Conservation (phyloP, 75 land plant species). For the Pseudotsuga menziesii region DNA sequence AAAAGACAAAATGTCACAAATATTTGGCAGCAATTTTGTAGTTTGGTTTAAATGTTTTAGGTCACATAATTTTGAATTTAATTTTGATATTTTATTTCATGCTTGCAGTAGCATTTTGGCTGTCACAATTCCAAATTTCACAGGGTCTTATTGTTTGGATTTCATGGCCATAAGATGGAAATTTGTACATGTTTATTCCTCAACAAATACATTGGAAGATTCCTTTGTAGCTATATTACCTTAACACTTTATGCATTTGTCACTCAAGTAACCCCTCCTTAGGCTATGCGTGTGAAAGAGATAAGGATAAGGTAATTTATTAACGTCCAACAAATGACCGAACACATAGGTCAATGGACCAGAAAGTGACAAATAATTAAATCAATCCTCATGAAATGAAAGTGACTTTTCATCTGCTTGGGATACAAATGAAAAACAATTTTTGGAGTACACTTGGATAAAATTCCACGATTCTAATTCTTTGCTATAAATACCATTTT, state of each 20-base stretch:
- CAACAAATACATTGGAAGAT: constrained; percentile 58
- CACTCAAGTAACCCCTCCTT: constrained; percentile 54
- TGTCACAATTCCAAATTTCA: too few relatives aligned
- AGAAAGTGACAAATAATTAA: background rate
- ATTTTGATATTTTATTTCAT: constrained; percentile 7
- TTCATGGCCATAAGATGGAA: too few relatives aligned
- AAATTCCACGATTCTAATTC: background rate
- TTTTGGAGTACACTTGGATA: background rate
- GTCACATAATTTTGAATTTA: background rate
- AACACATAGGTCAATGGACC: too few relatives aligned
- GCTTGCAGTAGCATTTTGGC: constrained; percentile 64
- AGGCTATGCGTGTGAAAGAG: background rate
- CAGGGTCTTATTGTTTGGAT: too few relatives aligned
- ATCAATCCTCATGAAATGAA: too few relatives aligned
- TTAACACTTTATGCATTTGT: constrained; percentile 84
- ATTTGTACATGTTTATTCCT: background rate
- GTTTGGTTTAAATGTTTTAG: background rate
- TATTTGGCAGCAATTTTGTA: too few relatives aligned
- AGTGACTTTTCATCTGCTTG: background rate
- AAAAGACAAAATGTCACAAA: too few relatives aligned
- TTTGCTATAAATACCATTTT: background rate
- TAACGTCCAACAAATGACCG: too few relatives aligned
- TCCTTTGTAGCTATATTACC: constrained; percentile 82
- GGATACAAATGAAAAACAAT: background rate
- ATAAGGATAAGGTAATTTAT: background rate